These are phyloP conservation scores for Fusarium penzigii DNA, from an alignment of 2,329 filamentous ascomycete species.

Conservation along the genomic window DNA sequence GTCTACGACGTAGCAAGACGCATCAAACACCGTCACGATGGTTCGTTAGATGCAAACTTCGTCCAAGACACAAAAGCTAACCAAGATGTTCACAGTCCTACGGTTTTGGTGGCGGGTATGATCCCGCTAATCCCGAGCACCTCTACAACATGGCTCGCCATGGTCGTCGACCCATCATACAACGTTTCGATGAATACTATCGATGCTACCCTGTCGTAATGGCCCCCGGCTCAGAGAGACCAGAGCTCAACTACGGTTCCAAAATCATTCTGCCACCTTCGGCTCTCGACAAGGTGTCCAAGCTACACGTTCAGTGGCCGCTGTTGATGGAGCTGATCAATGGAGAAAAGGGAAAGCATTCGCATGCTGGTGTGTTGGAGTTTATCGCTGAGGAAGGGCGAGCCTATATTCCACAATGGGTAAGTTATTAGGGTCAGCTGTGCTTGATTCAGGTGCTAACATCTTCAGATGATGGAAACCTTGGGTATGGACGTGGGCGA, in stretches of 20 bases:
- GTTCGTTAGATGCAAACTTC: conserved; percentile 9
- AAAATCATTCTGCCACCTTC: conserved; percentile 98
- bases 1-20: not conserved
- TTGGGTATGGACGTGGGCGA: conserved; percentile 88
- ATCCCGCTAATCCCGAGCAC: conserved; percentile 49
- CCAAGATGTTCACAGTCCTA: conserved; percentile 30
- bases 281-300: conserved; percentile 93
- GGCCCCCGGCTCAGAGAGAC: conserved; percentile 86
- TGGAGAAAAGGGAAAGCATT: conserved; percentile 74
- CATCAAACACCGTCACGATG: conserved; percentile 17
- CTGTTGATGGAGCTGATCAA: conserved; percentile 97
- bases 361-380: conserved; percentile 93
- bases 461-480: conserved; percentile 83
- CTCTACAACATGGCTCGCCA: conserved; percentile 50
- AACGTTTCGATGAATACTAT: conserved; percentile 98
- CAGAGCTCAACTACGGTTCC: conserved; percentile 91
- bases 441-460: not conserved
- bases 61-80: conserved; percentile 1
- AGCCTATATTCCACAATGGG: conserved; percentile 95
- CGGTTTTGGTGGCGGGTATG: conserved; percentile 44
- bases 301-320: conserved; percentile 94
- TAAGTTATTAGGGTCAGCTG: conserved; percentile 39
- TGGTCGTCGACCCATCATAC: conserved; percentile 53
- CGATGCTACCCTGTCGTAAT: conserved; percentile 95
- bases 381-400: conserved; percentile 97